Conservation (phyloP, 2,329 filamentous ascomycete genomes). For the Incumbomyces delicatus region DNA sequence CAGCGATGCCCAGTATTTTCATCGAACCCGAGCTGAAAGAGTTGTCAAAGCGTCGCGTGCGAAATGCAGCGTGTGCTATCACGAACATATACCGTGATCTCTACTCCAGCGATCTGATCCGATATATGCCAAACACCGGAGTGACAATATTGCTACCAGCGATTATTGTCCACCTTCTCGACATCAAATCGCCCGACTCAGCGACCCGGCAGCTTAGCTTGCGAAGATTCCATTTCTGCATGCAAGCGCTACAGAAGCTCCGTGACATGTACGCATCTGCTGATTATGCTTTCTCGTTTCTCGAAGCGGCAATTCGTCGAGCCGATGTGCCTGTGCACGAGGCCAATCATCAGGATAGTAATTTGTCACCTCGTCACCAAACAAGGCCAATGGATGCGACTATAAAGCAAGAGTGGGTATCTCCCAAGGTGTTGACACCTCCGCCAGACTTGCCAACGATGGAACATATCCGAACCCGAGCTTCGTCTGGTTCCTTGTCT, state of each 20-base stretch:
- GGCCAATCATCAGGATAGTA: neutral
- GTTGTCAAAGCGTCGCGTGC: conserved; percentile 70
- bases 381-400: conserved; percentile 5
- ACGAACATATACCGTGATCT: conserved; percentile 74
- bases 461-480: neutral
- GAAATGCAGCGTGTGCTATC: conserved; percentile 74
- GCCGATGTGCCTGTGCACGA: conserved; percentile 56
- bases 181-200: conserved; percentile 75
- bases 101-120: conserved; percentile 61
- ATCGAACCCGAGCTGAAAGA: conserved; percentile 64
- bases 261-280: conserved; percentile 85
- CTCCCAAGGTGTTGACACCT: conserved; percentile 11
- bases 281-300: conserved; percentile 90
- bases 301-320: conserved; percentile 85
- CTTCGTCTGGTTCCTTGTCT: neutral
- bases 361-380: neutral
- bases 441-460: conserved; percentile 14
- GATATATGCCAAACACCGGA: conserved; percentile 75
- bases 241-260: conserved; percentile 79
- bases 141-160: conserved; percentile 85
- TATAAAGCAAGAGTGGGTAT: too few relatives aligned
- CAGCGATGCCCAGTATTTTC: conserved; percentile 51
- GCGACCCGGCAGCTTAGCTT: conserved; percentile 63
- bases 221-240: conserved; percentile 79
- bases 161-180: conserved; percentile 85